Evolutionary conservation across 2,329 filamentous ascomycete species (phyloP).

Genomic region (Alternaria alternata): DNA sequence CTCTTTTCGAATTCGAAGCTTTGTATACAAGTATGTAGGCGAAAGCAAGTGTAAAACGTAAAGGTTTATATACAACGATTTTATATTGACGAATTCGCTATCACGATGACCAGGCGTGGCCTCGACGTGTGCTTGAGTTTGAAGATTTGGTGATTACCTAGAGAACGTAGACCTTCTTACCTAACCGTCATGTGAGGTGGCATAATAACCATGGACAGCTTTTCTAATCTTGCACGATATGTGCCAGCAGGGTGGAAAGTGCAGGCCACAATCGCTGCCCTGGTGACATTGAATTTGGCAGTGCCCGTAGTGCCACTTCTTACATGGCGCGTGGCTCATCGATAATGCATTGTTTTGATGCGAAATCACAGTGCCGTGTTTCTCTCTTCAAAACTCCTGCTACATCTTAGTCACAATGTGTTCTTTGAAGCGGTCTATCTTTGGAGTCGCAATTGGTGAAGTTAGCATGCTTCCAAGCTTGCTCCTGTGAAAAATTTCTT

Average conservation of each 20-base stretch:
- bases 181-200: neutral
- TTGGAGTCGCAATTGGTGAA: neutral
- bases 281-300: neutral
- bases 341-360: neutral
- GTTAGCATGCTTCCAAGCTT: neutral
- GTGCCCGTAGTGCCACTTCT: neutral
- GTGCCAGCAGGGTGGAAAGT: neutral
- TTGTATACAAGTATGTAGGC: neutral
- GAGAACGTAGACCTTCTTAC: neutral
- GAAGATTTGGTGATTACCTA: neutral
- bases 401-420: neutral
- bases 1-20: neutral
- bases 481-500: neutral
- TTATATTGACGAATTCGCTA: neutral
- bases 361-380: neutral
- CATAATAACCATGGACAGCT: neutral
- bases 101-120: neutral
- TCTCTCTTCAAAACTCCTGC: too few species aligned
- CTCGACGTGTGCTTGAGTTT: neutral
- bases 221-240: neutral
- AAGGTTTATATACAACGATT: neutral
- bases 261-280: too few species aligned
- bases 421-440: neutral
- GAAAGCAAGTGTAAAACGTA: neutral
- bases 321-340: neutral